Base-by-base conservation (phyloP, 2,329 filamentous ascomycete genomes). In the Stagonosporopsis rhizophila region DNA sequence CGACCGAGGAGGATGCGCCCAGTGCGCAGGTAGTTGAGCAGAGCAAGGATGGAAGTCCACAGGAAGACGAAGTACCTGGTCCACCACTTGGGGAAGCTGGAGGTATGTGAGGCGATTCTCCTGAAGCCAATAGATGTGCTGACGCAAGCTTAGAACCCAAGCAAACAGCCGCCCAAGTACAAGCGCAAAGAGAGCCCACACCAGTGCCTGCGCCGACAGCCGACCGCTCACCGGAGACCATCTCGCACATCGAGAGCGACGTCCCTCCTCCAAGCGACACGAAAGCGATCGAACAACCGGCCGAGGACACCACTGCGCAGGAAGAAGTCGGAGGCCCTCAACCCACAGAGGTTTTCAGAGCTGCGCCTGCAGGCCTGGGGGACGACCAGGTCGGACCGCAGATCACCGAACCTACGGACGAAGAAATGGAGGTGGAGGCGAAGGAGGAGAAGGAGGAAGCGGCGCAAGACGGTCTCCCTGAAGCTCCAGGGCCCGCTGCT, bases 241-340 rank as follows among this genome's bases (percentile, higher is more conserved):
- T 68, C 30, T 68, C 66, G 35, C 66, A 68, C 30, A 65, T 69
- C 6, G 65, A 67, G 23, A 64, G 64, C 50, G 56, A 67, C 2
- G 17, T 56, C 3, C 53, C 63, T 20, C 58, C 61, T 9, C 63
- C 61, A n/a, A 44, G 59, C 20, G 52, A 44, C 17, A 49, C 44
- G 17, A 61, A 62, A 45, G 58, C 53, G 19, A 60, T 61, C 4
- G 62, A 62, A 28, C 35, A 56, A 17, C 30, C 58, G 17, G 52
- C 60, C 11, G 67, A 66, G 45, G 57, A 65, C n/a, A 56, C 60
- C 2, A 64, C 61, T 12, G 53, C 44, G 27, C 52, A 49, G 15
- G 55, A 67, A 6, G 65, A 69, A 32, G 52, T 62, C 4, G 62
- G 62, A 37, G 58, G 59, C 7, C 48, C 61, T 30, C 64, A 65